Evolutionary conservation across 495 filamentous ascomycete genomes (phyloP).

Genomic region (Aspergillus sclerotioniger): DNA sequence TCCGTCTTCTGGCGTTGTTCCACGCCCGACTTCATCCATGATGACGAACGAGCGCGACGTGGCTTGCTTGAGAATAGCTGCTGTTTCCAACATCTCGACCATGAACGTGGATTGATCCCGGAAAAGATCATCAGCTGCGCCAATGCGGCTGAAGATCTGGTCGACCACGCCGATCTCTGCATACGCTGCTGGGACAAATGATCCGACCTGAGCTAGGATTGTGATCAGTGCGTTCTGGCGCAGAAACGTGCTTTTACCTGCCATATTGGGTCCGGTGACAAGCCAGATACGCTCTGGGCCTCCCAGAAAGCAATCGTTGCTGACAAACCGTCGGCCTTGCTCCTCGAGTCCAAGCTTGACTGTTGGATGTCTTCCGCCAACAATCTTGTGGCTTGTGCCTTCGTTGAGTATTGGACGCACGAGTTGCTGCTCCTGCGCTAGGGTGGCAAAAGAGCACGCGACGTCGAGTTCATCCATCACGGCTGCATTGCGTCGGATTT

Average conservation of each 20-base stretch:
- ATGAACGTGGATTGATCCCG: conserved; percentile 94
- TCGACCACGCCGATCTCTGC: conserved; percentile 86
- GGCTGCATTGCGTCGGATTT: conserved; percentile 79
- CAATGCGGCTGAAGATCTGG: conserved; percentile 87
- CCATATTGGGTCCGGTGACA: conserved; percentile 99
- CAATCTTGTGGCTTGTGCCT: conserved; percentile 58
- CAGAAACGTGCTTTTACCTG: conserved; percentile 91
- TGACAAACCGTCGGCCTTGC: conserved; percentile 77
- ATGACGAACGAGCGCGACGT: conserved; percentile 75
- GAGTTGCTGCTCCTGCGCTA: conserved; percentile 72
- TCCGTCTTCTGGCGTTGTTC: conserved; percentile 90
- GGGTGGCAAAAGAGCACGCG: conserved; percentile 72
- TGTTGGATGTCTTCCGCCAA: conserved; percentile 84
- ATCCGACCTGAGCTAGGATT: conserved; percentile 87
- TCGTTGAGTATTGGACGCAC: conserved; percentile 69
- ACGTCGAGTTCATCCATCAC: conserved; percentile 94
- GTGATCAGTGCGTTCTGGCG: conserved; percentile 93
- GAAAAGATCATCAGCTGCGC: conserved; percentile 90
- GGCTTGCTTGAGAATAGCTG: conserved; percentile 51
- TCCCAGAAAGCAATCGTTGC: conserved; percentile 83
- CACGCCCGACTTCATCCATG: conserved; percentile 96
- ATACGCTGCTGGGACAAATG: conserved; percentile 84
- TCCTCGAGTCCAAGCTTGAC: conserved; percentile 79
- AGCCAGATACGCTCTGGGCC: conserved; percentile 72
- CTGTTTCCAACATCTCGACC: conserved; percentile 58